Base-by-base conservation (phyloP, 1,139 yeast genomes). In the Saccharomyces hybrid region DNA sequence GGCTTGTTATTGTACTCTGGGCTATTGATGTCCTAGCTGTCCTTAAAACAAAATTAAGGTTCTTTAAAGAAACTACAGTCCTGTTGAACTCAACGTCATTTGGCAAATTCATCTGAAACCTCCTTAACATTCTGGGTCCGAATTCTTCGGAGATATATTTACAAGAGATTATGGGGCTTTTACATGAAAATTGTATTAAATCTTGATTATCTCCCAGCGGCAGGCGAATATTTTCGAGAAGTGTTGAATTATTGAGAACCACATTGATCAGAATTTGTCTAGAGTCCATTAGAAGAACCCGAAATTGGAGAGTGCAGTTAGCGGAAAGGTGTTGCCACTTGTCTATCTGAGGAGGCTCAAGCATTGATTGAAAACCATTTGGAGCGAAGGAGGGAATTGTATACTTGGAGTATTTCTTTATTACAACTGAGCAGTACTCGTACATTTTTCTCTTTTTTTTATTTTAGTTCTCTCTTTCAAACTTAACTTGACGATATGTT, bases 261-360 rank as follows among this genome's bases (percentile, higher is more conserved):
- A 28, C 44, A n/a, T 27, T 14, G 3, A 29, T n/a, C 3, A n/a
- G 13, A 46, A 46, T 13, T 46, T 46, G 28, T 46, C 31, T 29
- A 5, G 29, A 25, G n/a, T 46, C 28, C 48, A 16, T 14, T 23
- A 27, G 13, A 19, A 27, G 29, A 19, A 46, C 19, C 29, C 2
- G 11, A 31, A 29, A 47, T 52, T 38, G 44, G 13, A 38, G 44
- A 38, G 44, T 38, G 16, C 44, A 38, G 25, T 38, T 38, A 16
- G 53, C 14, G 16, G 59, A 54, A 38, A 57, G 50, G 52, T 63
- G 66, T 44, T 54, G 52, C 68, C 68, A 64, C 41, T 57, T 60
- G 28, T 54, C 54, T 11, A 59, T 27, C n/a, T 55, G 54, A 7
- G 62, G 51, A 11, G 62, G 58, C 19, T 28, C 52, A 5, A 48